Evolutionary conservation across 2,329 filamentous ascomycete species (phyloP), one percentile per base, ranked within the genome.

Genomic region (Cryphonectria japonica): DNA sequence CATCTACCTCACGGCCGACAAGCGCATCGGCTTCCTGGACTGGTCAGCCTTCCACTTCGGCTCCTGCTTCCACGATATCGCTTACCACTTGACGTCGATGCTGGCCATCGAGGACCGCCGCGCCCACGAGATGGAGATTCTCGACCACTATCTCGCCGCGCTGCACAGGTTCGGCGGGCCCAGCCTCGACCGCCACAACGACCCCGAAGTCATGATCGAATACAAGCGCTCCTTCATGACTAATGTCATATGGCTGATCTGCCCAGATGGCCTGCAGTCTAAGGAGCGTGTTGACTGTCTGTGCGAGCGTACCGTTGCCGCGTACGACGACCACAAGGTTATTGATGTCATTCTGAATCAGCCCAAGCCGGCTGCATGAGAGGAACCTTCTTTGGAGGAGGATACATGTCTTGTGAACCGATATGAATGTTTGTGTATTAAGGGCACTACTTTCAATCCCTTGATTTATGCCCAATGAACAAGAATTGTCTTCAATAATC

Each of bases 261-360:
- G 75, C 43, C 76, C 73, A 11, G 75, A 75, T 43, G 76, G 66
- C 65, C 73, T 83, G 61, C 81, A 82, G 76, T 76, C 74, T 7
- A 79, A 79, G 70, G 79, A 83, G 72, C 77, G 80, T 1, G 76
- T 82, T 3, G 76, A 73, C 2, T 73, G 73, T 0, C 69, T 82
- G 68, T 78, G 78, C 37, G 78, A 79, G 69, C 76, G 80, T n/a
- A 77, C 79, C 1, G 76, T 81, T 32, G 79, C 80, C 4, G 75
- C 79, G 2, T 80, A 76, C 68, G 71, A 78, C n/a, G 81, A 82
- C 61, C 81, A 83, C 68, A 78, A 78, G 72, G 78, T 80, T 7
- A 76, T 83, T 71, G 80, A 82, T 57, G 52, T 57, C 26, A 57
- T 57, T 8, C 52, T 57, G n/a, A 16, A 11, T 11, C 52, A 57